phyloP scores from a whole-genome alignment of 768 basidiomycete species.

The Ramaria rubella region DNA sequence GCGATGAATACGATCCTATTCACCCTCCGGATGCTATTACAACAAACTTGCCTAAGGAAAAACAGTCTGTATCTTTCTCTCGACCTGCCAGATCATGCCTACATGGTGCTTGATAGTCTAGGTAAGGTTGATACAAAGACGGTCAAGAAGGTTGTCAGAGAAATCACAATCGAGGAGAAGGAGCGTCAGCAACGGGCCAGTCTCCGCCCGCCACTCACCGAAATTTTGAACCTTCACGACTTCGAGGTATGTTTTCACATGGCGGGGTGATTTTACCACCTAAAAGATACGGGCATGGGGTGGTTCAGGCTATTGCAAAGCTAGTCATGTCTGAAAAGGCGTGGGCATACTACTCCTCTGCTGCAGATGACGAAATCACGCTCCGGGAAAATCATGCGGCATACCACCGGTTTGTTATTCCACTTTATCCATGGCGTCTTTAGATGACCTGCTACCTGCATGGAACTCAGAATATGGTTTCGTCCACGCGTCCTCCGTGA shows the following conservation, averaged over 20 bases:
- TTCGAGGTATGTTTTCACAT: constrained; percentile 62
- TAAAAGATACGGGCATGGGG: too few species aligned
- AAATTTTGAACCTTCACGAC: constrained; percentile 87
- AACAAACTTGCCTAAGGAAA: constrained; percentile 73
- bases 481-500: constrained; percentile 80
- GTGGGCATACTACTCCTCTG: constrained; percentile 97
- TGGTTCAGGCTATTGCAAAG: constrained; percentile 71
- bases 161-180: constrained; percentile 65
- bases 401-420: constrained; percentile 62
- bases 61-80: constrained; percentile 48
- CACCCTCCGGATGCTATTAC: constrained; percentile 81
- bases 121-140: constrained; percentile 69
- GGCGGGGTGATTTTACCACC: constrained; percentile 19
- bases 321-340: constrained; percentile 78
- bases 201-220: constrained; percentile 63
- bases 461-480: constrained; percentile 66
- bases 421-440: neutral
- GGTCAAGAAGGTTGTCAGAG: constrained; percentile 53
- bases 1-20: constrained; percentile 79
- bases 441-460: neutral
- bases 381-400: constrained; percentile 84
- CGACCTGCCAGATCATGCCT: neutral
- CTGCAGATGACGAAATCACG: constrained; percentile 92
- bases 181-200: constrained; percentile 54
- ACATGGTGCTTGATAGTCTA: constrained; percentile 29